Base-by-base conservation (phyloP, 352 stramenopile genomes). In the Phytophthora meadii region DNA sequence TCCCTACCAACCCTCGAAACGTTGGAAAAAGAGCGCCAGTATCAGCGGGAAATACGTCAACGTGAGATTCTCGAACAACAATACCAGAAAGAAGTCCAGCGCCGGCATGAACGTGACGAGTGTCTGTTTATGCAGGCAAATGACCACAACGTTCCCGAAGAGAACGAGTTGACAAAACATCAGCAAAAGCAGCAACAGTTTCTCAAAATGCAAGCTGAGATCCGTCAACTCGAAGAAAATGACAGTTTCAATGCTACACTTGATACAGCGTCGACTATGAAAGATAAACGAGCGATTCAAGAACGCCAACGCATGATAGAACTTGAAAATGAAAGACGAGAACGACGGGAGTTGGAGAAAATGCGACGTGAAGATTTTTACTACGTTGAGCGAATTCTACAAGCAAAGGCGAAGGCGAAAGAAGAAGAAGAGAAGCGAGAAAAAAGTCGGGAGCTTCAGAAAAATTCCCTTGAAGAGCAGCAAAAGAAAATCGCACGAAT, bases 321-420 rank as follows among this genome's bases (percentile, higher is more conserved):
- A 15, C 37, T 84, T 30, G 66, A 60, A 17, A 45, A 75, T 9
- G 57, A 68, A 54, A 68, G 63, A 17, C 64, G 54, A 19, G 70
- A 84, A 59, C 47, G 24, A 12, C 52, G 65, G 2, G 82, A 90
- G 45, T 46, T 71, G 15, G 64, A 76, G 24, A 60, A 51, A 34
- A 87, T 92, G 81, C 53, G 47, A 34, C 67, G 62, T 36, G 83
- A 92, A 41, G 83, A 92, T 47, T 19, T 77, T 3, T 90, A 82
- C 39, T 90, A 87, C 19, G 77, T 76, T 5, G 63, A 83, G 27
- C 77, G 72, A 10, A 78, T 89, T 6, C 40, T 84, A 32, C 61
- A 66, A 10, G 63, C 45, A 14, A 81, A 89, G 22, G 69, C 75
- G 9, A 71, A 61, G 7, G 57, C 53, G 5, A 61, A 57, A 14